A percentile compares a stretch with the other conserved stretches of the same genome.
Conservation (phyloP, 2,329 filamentous ascomycete genomes). For the Neopestalotiopsis clavispora region DNA sequence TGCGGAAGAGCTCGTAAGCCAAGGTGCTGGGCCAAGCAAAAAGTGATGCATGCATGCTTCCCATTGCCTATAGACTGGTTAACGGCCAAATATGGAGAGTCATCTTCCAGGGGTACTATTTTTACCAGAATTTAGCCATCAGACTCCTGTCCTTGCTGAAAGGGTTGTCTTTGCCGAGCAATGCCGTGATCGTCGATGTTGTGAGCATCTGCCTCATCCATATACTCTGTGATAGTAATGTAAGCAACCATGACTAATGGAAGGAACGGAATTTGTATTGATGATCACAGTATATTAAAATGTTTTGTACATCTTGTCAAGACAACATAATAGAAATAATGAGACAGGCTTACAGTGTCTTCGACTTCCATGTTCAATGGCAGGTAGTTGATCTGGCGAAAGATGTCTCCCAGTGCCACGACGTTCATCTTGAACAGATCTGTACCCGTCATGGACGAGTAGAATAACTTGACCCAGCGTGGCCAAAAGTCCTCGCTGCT, state of each 20-base stretch:
- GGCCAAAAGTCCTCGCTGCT: conserved; percentile 5
- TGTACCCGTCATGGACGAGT: conserved; percentile 8
- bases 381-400: conserved; percentile 2
- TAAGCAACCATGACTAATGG: neutral
- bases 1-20: neutral
- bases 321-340: neutral
- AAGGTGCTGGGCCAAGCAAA: neutral
- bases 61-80: neutral
- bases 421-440: conserved; percentile 12
- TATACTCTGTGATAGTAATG: neutral
- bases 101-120: neutral
- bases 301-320: neutral
- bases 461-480: neutral
- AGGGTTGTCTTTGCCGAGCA: neutral
- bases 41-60: neutral
- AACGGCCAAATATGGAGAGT: neutral
- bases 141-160: neutral
- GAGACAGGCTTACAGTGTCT: neutral
- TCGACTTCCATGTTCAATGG: conserved; percentile 9
- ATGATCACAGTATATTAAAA: neutral
- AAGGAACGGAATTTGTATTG: neutral
- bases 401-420: neutral
- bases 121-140: conserved; percentile 4
- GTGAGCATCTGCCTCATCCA: conserved; percentile 3
- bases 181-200: neutral